A percentile compares a stretch with the other conserved stretches of the same genome.
phyloP scores from a whole-genome alignment of 2,329 filamentous ascomycete genomes.

The Clonostachys rosea region DNA sequence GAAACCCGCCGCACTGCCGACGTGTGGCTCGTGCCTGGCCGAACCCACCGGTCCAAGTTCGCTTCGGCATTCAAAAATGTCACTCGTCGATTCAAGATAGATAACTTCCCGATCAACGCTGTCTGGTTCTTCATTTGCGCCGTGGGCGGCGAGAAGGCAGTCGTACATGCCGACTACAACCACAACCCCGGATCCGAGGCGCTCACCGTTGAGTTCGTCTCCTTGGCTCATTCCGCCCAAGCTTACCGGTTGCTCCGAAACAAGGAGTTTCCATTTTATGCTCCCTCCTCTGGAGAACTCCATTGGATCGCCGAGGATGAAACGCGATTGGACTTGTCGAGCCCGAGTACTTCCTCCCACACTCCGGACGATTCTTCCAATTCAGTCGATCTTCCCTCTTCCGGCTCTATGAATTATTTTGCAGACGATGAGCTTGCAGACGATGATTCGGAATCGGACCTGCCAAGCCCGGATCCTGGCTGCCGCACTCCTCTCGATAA shows the following conservation, averaged over 20 bases:
- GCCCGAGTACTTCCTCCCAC: background rate
- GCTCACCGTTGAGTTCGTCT: slow-evolving; percentile 1
- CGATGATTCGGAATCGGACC: background rate
- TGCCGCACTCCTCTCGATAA: background rate
- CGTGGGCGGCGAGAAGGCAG: slow-evolving; percentile 1
- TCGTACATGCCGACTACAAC: slow-evolving; percentile 4
- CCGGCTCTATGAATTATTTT: background rate
- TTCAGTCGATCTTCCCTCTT: too few species aligned
- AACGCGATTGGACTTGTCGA: too few species aligned
- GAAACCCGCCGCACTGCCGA: too few species aligned
- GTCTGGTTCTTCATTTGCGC: slow-evolving; percentile 1
- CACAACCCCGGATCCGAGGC: background rate
- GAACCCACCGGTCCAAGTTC: background rate
- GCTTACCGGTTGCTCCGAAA: background rate
- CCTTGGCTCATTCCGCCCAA: background rate
- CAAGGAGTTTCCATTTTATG: background rate
- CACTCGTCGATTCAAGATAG: background rate
- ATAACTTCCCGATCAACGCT: background rate
- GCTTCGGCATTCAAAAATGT: background rate
- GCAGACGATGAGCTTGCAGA: background rate
- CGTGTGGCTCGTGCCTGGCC: background rate
- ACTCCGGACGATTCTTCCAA: background rate
- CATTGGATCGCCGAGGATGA: background rate
- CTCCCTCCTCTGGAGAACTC: background rate
- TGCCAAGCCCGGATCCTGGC: background rate